Base-by-base conservation (phyloP, 768 basidiomycete species). In the Tylopilus subfusipes region DNA sequence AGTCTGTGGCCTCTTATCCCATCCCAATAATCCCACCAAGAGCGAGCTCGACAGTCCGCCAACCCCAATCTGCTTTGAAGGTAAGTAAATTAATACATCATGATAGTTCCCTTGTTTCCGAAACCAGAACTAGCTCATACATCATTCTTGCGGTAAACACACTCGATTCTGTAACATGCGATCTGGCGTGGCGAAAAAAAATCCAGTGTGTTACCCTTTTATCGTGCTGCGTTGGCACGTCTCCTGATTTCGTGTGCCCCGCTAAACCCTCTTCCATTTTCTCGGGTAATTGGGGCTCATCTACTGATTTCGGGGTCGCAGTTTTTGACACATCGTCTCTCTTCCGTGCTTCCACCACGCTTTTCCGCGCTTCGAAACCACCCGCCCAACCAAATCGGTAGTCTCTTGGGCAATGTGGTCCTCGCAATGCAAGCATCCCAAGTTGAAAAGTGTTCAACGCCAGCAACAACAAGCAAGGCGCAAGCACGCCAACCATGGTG, bases 301-400 rank as follows among this genome's bases (percentile, higher is more conserved):
- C 56, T 11, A 27, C 33, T 16, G 52, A 31, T n/a, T 27, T 13
- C 16, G 36, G 39, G 38, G 40, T 33, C 36, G 22, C 40, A 14
- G 10, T 13, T 13, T 5, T 14, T 21, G 42, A 38, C 5, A 4
- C 22, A 24, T 40, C 36, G 12, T 44, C 42, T 19, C 22, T 51
- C 16, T 39, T 24, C 42, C 50, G 33, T 45, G 54, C 54, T 48
- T 57, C 62, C 16, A 77, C 65, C 18, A 76, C 72, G 5, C 62
- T 65, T 56, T 72, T 80, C 36, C 76, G 68, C 18, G 75, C 68
- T 62, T 76, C 74, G 24, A 76, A 59, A 5, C 85, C 83, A 9
- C 83, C 85, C 57, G 80, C 76, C 64, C 79, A 86, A 8, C 86
- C 84, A 63, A 86, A 73, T 85, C 86, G 86, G 38, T 78, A 72